Conservation (phyloP, 306 rosid genomes). For the Lathyrus tuberosus region DNA sequence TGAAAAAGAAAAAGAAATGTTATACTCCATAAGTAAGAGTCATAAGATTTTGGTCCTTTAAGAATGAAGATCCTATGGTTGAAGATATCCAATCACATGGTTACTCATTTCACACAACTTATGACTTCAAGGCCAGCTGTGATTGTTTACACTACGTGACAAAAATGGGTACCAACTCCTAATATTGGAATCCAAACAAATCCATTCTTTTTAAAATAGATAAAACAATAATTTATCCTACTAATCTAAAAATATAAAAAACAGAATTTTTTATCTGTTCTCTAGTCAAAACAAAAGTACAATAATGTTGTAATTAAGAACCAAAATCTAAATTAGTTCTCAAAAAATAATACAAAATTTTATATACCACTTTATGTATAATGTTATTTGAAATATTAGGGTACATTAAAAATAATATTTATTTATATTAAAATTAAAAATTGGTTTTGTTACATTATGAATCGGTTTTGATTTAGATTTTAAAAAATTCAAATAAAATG, state of each 20-base stretch:
- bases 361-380: too few species aligned
- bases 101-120: slow-evolving; percentile 35
- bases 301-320: too few species aligned
- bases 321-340: neutral
- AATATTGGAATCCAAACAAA: slow-evolving; percentile 16
- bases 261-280: neutral
- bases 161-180: slow-evolving; percentile 37
- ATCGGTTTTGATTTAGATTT: too few species aligned
- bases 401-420: too few species aligned
- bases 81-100: slow-evolving; percentile 29
- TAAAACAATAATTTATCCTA: neutral
- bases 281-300: too few species aligned
- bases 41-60: neutral
- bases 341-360: too few species aligned
- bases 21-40: neutral
- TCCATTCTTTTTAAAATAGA: neutral
- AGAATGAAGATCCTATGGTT: neutral
- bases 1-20: too few species aligned
- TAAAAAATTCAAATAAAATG: too few species aligned
- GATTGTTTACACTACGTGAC: slow-evolving; percentile 38
- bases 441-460: too few species aligned
- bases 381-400: too few species aligned
- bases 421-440: too few species aligned
- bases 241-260: neutral
- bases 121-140: slow-evolving; percentile 42